These are phyloP conservation scores for Begonia loranthoides DNA, from an alignment of 306 rosid genomes.

Conservation along the genomic window DNA sequence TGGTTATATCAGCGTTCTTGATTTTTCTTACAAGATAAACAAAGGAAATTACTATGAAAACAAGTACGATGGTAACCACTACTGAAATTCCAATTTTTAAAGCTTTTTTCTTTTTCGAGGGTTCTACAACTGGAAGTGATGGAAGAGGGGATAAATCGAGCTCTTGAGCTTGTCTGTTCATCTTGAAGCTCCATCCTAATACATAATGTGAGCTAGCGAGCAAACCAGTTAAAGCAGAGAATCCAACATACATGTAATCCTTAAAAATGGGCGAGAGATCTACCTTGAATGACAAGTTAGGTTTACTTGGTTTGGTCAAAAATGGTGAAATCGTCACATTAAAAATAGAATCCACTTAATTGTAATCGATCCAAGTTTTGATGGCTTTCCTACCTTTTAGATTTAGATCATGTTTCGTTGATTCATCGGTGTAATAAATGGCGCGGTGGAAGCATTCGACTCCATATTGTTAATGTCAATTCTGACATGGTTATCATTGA, in stretches of 20 bases:
- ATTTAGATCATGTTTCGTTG: constrained; percentile 16
- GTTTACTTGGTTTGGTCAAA: constrained; percentile 40
- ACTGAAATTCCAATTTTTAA: constrained; percentile 25
- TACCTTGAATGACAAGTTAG: constrained; percentile 41
- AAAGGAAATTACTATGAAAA: constrained; percentile 16
- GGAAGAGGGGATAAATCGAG: too few relatives aligned
- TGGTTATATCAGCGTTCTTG: constrained; percentile 52
- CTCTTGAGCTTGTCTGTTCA: too few relatives aligned
- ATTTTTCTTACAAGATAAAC: constrained; percentile 30
- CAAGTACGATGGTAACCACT: constrained; percentile 11
- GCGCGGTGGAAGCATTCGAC: constrained; percentile 45
- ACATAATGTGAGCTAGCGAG: too few relatives aligned
- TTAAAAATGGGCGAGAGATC: too few relatives aligned
- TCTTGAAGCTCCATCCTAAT: too few relatives aligned
- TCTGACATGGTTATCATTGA: constrained; percentile 71
- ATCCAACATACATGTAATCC: too few relatives aligned
- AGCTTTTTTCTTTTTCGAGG: constrained; percentile 37
- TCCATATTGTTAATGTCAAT: constrained; percentile 46
- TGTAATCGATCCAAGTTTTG: constrained; percentile 67
- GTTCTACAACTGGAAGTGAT: constrained; percentile 39
- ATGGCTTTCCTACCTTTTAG: too few relatives aligned
- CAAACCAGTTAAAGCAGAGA: too few relatives aligned
- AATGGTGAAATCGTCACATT: constrained; percentile 42
- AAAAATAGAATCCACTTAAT: constrained; percentile 22
- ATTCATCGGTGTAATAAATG: constrained; percentile 23